Evolutionary conservation across 2,329 filamentous ascomycete genomes (phyloP).

Genomic region (Dactylonectria macrodidyma): DNA sequence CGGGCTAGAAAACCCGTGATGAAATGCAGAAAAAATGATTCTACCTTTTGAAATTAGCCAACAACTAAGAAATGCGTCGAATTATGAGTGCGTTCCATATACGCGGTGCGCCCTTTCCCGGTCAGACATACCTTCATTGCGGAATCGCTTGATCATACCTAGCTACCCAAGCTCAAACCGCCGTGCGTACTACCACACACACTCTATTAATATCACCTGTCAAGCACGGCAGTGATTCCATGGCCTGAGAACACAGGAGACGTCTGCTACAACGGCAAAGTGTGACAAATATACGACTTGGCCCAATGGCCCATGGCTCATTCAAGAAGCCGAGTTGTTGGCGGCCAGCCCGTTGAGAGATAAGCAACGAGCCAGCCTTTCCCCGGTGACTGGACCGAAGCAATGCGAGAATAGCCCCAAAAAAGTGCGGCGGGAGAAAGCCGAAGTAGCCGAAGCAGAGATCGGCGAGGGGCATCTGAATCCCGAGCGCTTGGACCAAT

Average conservation of each 20-base stretch:
- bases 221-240: too few relatives aligned
- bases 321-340: not conserved
- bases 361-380: not conserved
- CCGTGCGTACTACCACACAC: not conserved
- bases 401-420: slow-evolving; percentile 41
- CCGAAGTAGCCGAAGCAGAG: slow-evolving; percentile 41
- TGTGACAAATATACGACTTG: slow-evolving; percentile 1
- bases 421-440: slow-evolving; percentile 34
- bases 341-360: not conserved
- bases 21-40: too few relatives aligned
- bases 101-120: too few relatives aligned
- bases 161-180: too few relatives aligned
- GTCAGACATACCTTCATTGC: too few relatives aligned
- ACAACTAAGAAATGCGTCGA: too few relatives aligned
- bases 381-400: slow-evolving; percentile 42
- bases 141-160: too few relatives aligned
- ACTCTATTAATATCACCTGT: too few relatives aligned
- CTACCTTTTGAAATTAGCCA: too few relatives aligned
- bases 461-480: slow-evolving; percentile 37
- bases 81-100: too few relatives aligned
- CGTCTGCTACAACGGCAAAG: not conserved
- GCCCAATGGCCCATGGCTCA: slow-evolving; percentile 14
- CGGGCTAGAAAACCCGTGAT: too few relatives aligned
- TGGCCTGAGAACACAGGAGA: not conserved
- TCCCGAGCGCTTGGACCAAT: slow-evolving; percentile 41